Percentiles rank a stretch among this genome's conserved stretches.
Evolutionary conservation across 306 rosid genomes (phyloP).

Genomic region (Ceratonia siliqua): DNA sequence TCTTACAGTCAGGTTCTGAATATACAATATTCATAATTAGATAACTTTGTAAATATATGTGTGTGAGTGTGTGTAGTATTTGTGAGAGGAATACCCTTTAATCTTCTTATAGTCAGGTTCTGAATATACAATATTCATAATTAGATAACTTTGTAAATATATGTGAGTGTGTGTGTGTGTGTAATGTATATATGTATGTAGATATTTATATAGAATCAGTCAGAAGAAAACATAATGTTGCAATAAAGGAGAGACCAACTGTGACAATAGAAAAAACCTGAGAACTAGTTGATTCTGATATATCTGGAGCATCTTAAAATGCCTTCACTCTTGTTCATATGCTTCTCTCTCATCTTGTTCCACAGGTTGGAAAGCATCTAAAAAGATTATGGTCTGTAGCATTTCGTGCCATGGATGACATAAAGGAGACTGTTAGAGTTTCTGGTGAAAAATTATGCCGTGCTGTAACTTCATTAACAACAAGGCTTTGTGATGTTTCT

Average conservation of each 20-base stretch:
- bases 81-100: too few species aligned
- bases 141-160: neutral
- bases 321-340: constrained; percentile 23
- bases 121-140: neutral
- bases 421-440: constrained; percentile 89
- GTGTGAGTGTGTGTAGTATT: neutral
- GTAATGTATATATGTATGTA: neutral
- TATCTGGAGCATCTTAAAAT: neutral
- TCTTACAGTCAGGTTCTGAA: neutral
- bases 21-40: neutral
- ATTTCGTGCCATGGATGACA: constrained; percentile 96
- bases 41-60: neutral
- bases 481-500: constrained; percentile 87
- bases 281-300: constrained; percentile 22
- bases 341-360: constrained; percentile 27
- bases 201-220: neutral
- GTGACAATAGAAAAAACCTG: constrained; percentile 16
- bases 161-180: neutral
- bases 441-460: constrained; percentile 92
- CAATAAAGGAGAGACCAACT: neutral
- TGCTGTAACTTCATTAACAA: constrained; percentile 67
- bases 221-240: neutral
- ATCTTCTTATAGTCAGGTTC: neutral
- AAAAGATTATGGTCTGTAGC: constrained; percentile 79
- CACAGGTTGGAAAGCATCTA: constrained; percentile 79